A percentile compares a stretch with the other conserved stretches of the same genome.
Conservation (phyloP, 331 rosid species). For the Dryas integrifolia region DNA sequence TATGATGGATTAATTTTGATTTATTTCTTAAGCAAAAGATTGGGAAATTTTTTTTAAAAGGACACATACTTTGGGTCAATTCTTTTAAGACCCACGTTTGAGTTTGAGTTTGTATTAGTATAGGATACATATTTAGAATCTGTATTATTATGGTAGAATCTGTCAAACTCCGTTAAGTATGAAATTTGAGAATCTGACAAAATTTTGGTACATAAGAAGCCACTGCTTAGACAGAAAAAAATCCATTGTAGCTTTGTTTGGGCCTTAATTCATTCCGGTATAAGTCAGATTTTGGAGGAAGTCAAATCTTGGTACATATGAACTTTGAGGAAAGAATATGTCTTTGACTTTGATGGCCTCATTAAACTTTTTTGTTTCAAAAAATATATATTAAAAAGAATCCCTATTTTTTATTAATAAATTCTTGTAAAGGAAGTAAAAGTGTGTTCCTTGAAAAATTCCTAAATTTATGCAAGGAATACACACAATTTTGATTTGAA, state of each 20-base stretch:
- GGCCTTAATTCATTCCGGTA: background rate
- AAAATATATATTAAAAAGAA: background rate
- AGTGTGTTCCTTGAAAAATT: background rate
- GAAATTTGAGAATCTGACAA: too few species aligned
- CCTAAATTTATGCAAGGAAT: constrained; percentile 8
- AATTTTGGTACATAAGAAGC: too few species aligned
- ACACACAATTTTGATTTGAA: background rate
- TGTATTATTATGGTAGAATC: too few species aligned
- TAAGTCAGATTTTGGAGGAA: background rate
- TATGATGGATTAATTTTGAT: background rate
- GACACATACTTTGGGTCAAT: too few species aligned
- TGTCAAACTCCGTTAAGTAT: too few species aligned
- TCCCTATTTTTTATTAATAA: too few species aligned
- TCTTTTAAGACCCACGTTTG: too few species aligned
- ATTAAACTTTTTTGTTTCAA: background rate
- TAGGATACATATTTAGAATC: too few species aligned
- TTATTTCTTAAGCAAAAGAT: background rate
- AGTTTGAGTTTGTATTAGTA: too few species aligned
- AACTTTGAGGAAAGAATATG: background rate
- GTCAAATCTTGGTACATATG: background rate
- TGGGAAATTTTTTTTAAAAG: background rate
- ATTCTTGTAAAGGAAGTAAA: too few species aligned
- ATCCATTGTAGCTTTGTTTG: background rate
- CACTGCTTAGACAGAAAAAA: too few species aligned
- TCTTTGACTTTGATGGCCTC: background rate